Base-by-base conservation (phyloP, 768 basidiomycete species). In the Naganishia friedmannii region DNA sequence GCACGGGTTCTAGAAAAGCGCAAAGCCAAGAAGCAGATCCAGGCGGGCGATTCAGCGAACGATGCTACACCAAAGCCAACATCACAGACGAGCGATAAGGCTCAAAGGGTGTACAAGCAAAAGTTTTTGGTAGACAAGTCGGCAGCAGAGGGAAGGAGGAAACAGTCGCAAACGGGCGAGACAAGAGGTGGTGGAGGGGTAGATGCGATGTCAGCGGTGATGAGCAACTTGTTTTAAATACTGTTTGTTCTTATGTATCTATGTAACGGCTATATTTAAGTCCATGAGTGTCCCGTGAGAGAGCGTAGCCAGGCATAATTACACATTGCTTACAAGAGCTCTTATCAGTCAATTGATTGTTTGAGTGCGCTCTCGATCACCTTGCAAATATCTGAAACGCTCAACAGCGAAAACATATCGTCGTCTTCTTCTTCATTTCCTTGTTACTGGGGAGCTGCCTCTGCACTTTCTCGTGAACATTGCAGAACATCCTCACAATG, bases 1-100 rank as follows among this genome's bases (percentile, higher is more conserved):
- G 94, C 93, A 1, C 87, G 89, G 13, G 88, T 94, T 54, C 71
- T 82, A 15, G 75, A 81, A 48, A 82, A 82, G 74, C 73, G 81
- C 28, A 73, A 74, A 45, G 78, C 75, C 23, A 82, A 77, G 73
- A 77, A 77, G 63, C 74, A 67, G 1, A 71, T 48, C 0, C 48
- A 69, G 31, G 71, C 48, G 13, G 73, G 60, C 23, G 72, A 42
- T 21, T 19, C 32, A 28, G 67, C 12, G 1, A 54, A 19, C 32
- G n/a, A 13, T 32, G 13, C 8, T 23, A 15, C 15, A 2, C 63
- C 53, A 26, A 55, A 46, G 15, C 19, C 3, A 13, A 31, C 32
- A 65, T 34, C 46, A 54, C 32, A 31, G 39, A n/a, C n/a, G 10
- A 63, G 60, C 15, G 26, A 63, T 32, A 53, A 63, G 68, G 63